Evolutionary conservation across 2,329 filamentous ascomycete species (phyloP).

Genomic region (Nigrospora oryzae): DNA sequence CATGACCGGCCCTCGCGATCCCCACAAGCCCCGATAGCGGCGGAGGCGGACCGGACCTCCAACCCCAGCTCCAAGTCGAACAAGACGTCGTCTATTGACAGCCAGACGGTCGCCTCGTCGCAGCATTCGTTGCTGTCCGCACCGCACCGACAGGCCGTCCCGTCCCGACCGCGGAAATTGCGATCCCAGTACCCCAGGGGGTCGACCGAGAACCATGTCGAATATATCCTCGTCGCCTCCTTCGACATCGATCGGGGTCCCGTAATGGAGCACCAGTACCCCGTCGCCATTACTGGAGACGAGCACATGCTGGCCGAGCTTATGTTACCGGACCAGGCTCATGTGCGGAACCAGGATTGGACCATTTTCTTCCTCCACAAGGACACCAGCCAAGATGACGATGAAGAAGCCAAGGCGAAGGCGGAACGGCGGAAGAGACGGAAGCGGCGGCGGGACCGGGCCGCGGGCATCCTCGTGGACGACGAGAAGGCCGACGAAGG

Average conservation of each 20-base stretch:
- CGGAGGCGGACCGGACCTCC: conserved; percentile 46
- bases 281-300: conserved; percentile 87
- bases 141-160: conserved; percentile 39
- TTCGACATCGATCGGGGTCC: conserved; percentile 96
- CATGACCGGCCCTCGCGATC: conserved; percentile 44
- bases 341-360: conserved; percentile 94
- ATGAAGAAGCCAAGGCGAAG: conserved; percentile 56
- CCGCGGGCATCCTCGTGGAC: conserved; percentile 34
- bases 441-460: conserved; percentile 41
- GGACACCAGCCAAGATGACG: conserved; percentile 76
- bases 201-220: conserved; percentile 83
- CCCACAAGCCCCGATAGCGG: conserved; percentile 39
- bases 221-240: conserved; percentile 94
- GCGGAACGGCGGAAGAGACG: conserved; percentile 42
- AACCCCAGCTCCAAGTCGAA: conserved; percentile 48
- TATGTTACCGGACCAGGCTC: conserved; percentile 95
- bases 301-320: conserved; percentile 97
- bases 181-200: conserved; percentile 71
- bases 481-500: conserved; percentile 36
- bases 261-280: conserved; percentile 98
- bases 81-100: conserved; percentile 43
- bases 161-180: conserved; percentile 45
- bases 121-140: conserved; percentile 53
- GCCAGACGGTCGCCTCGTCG: conserved; percentile 43
- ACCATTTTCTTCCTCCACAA: conserved; percentile 99